Base-by-base conservation (phyloP, 2,329 filamentous ascomycete species). In the Sclerotinia subarctica region DNA sequence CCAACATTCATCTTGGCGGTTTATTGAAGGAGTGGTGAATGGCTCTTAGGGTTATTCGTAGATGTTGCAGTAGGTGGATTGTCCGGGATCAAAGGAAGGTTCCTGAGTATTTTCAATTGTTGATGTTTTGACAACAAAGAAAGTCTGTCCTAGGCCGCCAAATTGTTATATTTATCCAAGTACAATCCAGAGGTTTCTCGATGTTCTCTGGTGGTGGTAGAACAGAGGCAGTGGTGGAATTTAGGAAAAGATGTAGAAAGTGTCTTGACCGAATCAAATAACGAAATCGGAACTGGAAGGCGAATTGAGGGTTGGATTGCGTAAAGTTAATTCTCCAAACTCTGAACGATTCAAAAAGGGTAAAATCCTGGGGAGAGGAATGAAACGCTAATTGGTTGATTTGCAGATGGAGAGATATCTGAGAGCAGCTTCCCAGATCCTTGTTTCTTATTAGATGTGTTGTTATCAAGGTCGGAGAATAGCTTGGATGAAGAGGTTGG, bases 1-100 rank as follows among this genome's bases (percentile, higher is more conserved):
- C 75, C 77, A 72, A 78, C 77, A 73, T 78, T 77, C 76, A 78
- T 78, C n/a, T 69, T 74, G 47, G 72, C 71, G 71, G 64, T 51
- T 72, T 49, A n/a, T 35, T 29, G 26, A 13, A 6, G 11, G 10
- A 26, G 17, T n/a, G 13, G 26, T 13, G 17, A 58, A 42, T 59
- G 13, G 21, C 58, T 49, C 52, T 35, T 38, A 13, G 44, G 24
- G 7, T 13, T 42, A 24, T 59, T 66, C 29, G 53, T 38, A 38
- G 54, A 29, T 59, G 42, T 58, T 42, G 32, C 24, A 1, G 51
- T 57, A 21, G 38, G 21, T 15, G 7, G 19, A 53, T 29, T 56
- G n/a, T 44, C 29, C 38, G 29, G 21, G 19, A 44, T 56, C 26
- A 19, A 46, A 65, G 32, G 19, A 17, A 35, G 35, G 26, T 24